These are phyloP conservation scores for Theobroma cacao DNA, from an alignment of 345 rosid species.

Conservation along the genomic window DNA sequence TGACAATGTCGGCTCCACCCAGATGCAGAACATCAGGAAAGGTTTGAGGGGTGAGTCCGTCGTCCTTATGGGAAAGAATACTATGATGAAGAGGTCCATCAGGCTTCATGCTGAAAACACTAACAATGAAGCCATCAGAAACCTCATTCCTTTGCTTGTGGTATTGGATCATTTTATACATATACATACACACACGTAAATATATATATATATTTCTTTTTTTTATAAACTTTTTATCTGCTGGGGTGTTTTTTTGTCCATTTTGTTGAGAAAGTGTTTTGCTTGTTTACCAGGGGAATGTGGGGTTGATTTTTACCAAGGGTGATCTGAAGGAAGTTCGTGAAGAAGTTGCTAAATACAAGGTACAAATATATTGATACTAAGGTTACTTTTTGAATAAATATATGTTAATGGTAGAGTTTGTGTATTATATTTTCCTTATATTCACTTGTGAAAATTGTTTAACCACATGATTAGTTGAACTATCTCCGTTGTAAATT, in stretches of 20 bases:
- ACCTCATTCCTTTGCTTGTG: slow-evolving; percentile 61
- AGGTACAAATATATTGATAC: slow-evolving; percentile 32
- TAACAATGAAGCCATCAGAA: slow-evolving; percentile 36
- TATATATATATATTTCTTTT: too few species aligned
- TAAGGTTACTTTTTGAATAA: background rate
- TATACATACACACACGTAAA: too few species aligned
- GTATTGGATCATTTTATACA: slow-evolving; percentile 1
- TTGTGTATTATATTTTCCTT: background rate
- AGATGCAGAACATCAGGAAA: slow-evolving; percentile 60
- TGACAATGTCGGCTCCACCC: slow-evolving; percentile 76
- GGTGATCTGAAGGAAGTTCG: slow-evolving; percentile 80
- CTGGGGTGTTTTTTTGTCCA: background rate
- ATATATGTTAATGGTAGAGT: background rate
- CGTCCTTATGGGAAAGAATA: slow-evolving; percentile 73
- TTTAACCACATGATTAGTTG: background rate
- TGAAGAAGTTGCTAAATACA: slow-evolving; percentile 69
- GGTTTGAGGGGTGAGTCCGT: slow-evolving; percentile 70
- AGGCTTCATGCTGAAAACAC: slow-evolving; percentile 60
- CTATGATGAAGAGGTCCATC: slow-evolving; percentile 80
- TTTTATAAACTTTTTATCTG: background rate
- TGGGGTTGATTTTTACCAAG: slow-evolving; percentile 72
- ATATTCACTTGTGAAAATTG: background rate
- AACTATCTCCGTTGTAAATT: background rate
- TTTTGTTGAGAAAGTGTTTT: too few species aligned
- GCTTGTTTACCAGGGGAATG: slow-evolving; percentile 68